These are phyloP conservation scores for Irpex sp. DNA, from an alignment of 1,284 basidiomycete species.

Conservation along the genomic window DNA sequence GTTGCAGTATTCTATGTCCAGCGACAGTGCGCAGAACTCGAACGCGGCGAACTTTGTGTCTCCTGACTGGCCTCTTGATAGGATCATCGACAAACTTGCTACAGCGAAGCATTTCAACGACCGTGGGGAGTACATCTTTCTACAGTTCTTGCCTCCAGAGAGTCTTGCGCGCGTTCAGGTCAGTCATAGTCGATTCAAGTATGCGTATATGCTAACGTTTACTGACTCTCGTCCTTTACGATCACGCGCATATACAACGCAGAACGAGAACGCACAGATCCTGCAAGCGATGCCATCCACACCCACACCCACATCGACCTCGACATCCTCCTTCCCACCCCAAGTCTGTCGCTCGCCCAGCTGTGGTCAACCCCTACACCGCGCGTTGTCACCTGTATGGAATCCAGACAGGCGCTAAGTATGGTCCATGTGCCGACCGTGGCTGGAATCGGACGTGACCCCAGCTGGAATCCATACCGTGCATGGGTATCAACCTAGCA, in stretches of 20 bases:
- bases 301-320: no score
- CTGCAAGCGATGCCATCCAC: no score
- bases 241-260: no score
- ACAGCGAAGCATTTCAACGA: conserved; percentile 7
- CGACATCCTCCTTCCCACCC: no score
- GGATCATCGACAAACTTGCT: background rate
- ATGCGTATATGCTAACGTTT: background rate
- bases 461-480: no score
- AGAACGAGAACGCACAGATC: no score
- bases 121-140: conserved; percentile 7
- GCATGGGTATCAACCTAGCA: no score
- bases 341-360: no score
- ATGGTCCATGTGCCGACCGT: no score
- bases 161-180: background rate
- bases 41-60: background rate
- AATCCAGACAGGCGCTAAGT: no score
- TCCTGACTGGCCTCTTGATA: background rate
- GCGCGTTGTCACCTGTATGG: no score
- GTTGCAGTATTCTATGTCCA: background rate
- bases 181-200: background rate
- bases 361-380: background rate
- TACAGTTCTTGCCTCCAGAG: background rate
- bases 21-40: background rate
- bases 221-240: background rate
- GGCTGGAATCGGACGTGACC: no score